A percentile compares a stretch with the other conserved stretches of the same genome.
Conservation (phyloP, 768 basidiomycete genomes). For the Pilatotrama ljubarskyi region DNA sequence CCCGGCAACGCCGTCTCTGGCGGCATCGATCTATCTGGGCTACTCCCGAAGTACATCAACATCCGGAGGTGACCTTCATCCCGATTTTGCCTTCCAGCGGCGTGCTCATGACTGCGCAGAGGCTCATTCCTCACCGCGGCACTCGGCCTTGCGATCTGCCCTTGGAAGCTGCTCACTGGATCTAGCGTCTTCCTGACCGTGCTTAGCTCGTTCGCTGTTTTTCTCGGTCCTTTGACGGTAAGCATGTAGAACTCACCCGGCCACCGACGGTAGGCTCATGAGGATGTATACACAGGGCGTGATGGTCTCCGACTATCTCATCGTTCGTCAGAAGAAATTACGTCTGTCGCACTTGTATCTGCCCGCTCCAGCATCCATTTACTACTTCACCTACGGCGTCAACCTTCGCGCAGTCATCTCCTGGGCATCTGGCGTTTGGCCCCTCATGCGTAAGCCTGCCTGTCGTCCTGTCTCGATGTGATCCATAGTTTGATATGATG, state of each 20-base stretch:
- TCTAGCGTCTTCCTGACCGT: constrained; percentile 38
- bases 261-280: no score
- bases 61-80: constrained; percentile 36
- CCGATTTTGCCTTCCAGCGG: no score
- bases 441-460: constrained; percentile 15
- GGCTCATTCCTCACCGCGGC: constrained; percentile 39
- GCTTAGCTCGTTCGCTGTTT: constrained; percentile 44
- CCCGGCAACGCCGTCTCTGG: constrained; percentile 26
- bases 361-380: constrained; percentile 16
- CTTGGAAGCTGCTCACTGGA: constrained; percentile 47
- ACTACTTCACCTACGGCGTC: constrained; percentile 27
- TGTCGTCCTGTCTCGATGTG: background rate
- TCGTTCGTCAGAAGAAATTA: constrained; percentile 23
- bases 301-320: constrained; percentile 37
- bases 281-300: constrained; percentile 29
- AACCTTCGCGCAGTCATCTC: constrained; percentile 28
- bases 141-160: constrained; percentile 34
- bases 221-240: constrained; percentile 43
- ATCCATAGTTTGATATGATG: background rate
- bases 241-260: background rate
- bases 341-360: constrained; percentile 28
- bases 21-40: constrained; percentile 40
- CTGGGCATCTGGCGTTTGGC: constrained; percentile 27
- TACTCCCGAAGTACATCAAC: constrained; percentile 45
- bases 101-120: background rate